Evolutionary conservation across 192 early-diverging fungal genomes (phyloP), one percentile per base, ranked within the genome.

Genomic region (Coemansia sp.): DNA sequence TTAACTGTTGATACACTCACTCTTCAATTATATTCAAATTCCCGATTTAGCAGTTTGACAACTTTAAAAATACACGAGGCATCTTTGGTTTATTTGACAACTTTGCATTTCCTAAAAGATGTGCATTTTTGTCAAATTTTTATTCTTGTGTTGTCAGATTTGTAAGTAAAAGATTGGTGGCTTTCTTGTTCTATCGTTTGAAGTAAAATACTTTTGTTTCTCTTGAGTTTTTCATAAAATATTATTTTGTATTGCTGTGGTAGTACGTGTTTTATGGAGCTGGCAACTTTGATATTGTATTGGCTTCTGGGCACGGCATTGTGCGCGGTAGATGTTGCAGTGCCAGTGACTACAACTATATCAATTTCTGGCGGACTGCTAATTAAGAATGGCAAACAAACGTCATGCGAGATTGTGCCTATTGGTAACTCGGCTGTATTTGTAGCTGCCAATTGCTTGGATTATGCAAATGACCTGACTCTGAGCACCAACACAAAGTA

Each of bases 401-500:
- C 76, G 2, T 60, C 67, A 2, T 79, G 76, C 24, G 76, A 79
- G 38, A 38, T 79, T 19, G 72, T 67, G 3, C 57, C 69, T 0
- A 73, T 79, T 67, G 51, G 57, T 49, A 48, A 51, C 17, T 65
- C 61, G 0, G 66, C 53, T 22, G 71, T 55, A 3, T 70, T 73
- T 57, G 76, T 79, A 10, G 54, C 76, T 2, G 76, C 71, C 22
- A 67, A 64, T 49, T 79, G 76, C 17, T 39, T 79, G 32, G 72
- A 79, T 60, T 79, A 64, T 19, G 43, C 56, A 8, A 60, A 66
- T 27, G 22, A 39, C n/a, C 53, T 32, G 1, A 25, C 15, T 5
- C 45, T 72, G 3, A 49, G 62, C 54, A 19, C n/a, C 2, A 53
- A 29, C 29, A 65, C 57, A 25, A 52, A 23, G 3, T 77, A 77